Base-by-base conservation (phyloP, 2,329 filamentous ascomycete genomes). In the Penicillium aurantiogriseum region DNA sequence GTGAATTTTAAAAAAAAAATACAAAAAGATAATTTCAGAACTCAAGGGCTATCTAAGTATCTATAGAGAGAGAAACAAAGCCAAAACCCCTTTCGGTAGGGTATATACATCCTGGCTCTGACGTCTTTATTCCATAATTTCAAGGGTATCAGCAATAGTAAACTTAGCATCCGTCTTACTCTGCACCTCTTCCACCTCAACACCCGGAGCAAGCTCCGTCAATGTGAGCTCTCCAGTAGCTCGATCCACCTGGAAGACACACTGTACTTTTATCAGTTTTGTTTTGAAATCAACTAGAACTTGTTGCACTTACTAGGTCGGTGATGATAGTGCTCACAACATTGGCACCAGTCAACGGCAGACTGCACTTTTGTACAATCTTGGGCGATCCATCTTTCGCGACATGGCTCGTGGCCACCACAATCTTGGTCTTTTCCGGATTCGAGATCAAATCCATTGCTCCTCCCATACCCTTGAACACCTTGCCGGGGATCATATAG, bases 401-500 rank as follows among this genome's bases (percentile, higher is more conserved):
- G 0, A 86, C 82, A 67, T 90, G 87, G 68, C 88, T 87, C 3
- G 86, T 89, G 0, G 86, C 83, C 3, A 89, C 86, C 5, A 90
- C 85, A 64, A 90, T 88, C 79, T 88, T 89, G 63, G 87, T 90
- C 67, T 82, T 80, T 64, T 88, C 85, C 0, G 87, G 87, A 74
- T 89, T 89, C 38, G 85, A 86, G 11, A 90, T 86, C 8, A 90
- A 76, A 70, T 90, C 87, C 87, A 90, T 90, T 19, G 87, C 87
- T 29, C 87, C 87, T 59, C 91, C 91, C 87, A 95, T 94, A 19
- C 91, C 91, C 81, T 94, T 94, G 76, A 92, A 72, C 11, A 91
- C 85, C 75, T 93, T 94, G 25, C 91, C 91, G 0, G 91, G 91
- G 61, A 95, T 89, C 88, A 94, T 94, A 80, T 91, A 95, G 76